phyloP scores from a whole-genome alignment of 768 basidiomycete species.

The Psilocybe cyanescens region DNA sequence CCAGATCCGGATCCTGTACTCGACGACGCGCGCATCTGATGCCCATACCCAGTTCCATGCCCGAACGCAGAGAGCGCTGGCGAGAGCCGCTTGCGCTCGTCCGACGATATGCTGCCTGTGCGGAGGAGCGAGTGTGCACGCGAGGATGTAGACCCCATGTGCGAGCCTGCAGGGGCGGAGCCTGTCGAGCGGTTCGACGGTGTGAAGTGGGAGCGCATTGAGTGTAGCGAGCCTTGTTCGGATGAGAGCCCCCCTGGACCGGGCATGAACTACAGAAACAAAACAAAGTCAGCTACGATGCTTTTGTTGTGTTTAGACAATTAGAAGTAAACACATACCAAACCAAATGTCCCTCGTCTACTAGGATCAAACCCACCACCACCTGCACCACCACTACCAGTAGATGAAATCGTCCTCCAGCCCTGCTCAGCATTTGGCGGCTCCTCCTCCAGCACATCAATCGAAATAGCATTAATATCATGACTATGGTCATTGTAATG shows the following conservation, averaged over 20 bases:
- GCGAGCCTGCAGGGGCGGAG: constrained; percentile 52
- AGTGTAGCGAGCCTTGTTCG: constrained; percentile 69
- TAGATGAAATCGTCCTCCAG: constrained; percentile 61
- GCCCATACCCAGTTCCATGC: constrained; percentile 23
- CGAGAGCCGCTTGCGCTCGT: constrained; percentile 50
- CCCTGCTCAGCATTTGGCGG: constrained; percentile 64
- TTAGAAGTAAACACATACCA: constrained; percentile 44
- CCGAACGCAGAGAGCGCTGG: constrained; percentile 59
- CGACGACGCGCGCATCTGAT: constrained; percentile 12
- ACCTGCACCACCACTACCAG: constrained; percentile 24
- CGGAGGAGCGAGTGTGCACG: constrained; percentile 47
- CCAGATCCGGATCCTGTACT: constrained; percentile 16
- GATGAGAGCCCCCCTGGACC: constrained; percentile 44
- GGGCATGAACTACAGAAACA: constrained; percentile 42
- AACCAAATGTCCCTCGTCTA: constrained; percentile 63
- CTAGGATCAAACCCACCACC: constrained; percentile 28
- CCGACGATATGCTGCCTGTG: constrained; percentile 58
- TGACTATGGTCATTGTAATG: constrained; percentile 3
- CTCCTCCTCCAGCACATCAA: constrained; percentile 71
- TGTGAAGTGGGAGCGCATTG: constrained; percentile 59
- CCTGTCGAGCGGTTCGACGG: constrained; percentile 54
- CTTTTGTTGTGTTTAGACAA: not conserved
- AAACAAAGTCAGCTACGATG: constrained; percentile 1
- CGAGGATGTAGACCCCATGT: constrained; percentile 57
- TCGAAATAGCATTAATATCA: constrained; percentile 38